Evolutionary conservation across 306 rosid genomes (phyloP), one percentile per base, ranked within the genome.

Genomic region (Malus fusca): DNA sequence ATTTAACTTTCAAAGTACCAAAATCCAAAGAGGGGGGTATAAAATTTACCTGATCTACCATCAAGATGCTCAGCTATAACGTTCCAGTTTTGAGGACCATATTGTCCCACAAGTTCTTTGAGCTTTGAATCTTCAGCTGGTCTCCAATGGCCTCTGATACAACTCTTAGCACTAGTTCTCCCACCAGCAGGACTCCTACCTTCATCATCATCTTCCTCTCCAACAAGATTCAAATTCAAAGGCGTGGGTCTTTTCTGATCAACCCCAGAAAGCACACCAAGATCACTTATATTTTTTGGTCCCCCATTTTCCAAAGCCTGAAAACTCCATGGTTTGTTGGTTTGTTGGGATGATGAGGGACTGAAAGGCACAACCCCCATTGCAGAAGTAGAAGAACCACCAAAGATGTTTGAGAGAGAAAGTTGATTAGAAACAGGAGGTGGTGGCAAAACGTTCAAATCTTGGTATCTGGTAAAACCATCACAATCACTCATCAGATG

Each of bases 21-120:
- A 21, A 59, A 4, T 8, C 25, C 51, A 66, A 66, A 66, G 15
- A 35, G 46, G 46, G 25, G 43, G 25, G 18, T 11, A 9, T 21
- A 19, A 9, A 6, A 44, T 18, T 85, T 78, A 93, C 98, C 98
- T 86, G 98, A 94, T 94, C 98, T 90, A 52, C 98, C 97, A 25
- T 71, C 73, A 15, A 94, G 93, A 66, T 85, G 78, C 22, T 87
- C 93, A 10, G 98, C 95, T 23, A 94, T 91, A 81, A 91, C 62
- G 91, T 94, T 94, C 98, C 98, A 91, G 56, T 94, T 94, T 67
- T 94, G 98, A 67, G 98, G 98, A 22, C 98, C 98, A 73, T 66
- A 84, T 72, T 90, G 91, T 52, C 89, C 79, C 55, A 94, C 97
- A 72, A 91, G 98, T 37, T 90, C 93, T 81, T 80, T 91, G 25